A percentile compares a stretch with the other conserved stretches of the same genome.
Evolutionary conservation across 2,329 filamentous ascomycete species (phyloP).

Genomic region (Hypoxylon sp.): DNA sequence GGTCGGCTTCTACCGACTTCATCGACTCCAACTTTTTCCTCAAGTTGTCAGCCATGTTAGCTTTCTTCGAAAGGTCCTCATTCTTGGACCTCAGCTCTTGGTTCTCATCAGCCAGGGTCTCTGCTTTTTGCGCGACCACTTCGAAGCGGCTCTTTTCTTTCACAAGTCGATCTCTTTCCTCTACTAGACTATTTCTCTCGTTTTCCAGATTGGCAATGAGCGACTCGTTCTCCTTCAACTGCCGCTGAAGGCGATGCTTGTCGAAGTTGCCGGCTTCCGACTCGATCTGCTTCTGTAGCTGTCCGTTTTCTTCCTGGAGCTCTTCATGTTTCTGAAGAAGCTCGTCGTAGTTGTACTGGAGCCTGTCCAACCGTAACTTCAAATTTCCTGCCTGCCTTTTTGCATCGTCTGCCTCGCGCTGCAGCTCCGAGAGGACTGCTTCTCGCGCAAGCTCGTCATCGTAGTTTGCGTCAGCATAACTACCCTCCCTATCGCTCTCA

Average conservation of each 20-base stretch:
- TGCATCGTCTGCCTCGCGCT: conserved; percentile 63
- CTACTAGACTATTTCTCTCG: conserved; percentile 67
- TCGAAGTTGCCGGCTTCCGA: conserved; percentile 63
- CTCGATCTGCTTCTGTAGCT: conserved; percentile 66
- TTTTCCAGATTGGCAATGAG: conserved; percentile 78
- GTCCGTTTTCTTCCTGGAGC: conserved; percentile 71
- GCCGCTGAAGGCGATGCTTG: conserved; percentile 65
- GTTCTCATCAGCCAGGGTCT: conserved; percentile 68
- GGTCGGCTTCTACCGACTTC: conserved; percentile 66
- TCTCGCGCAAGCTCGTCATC: conserved; percentile 69
- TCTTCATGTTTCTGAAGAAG: conserved; percentile 64
- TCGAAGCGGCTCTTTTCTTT: conserved; percentile 53
- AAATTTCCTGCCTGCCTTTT: conserved; percentile 70
- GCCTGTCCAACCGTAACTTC: conserved; percentile 68
- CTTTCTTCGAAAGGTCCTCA: conserved; percentile 69
- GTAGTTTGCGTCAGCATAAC: conserved; percentile 49
- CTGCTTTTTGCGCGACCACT: conserved; percentile 63
- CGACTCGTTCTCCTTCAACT: conserved; percentile 74
- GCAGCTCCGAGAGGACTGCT: conserved; percentile 64
- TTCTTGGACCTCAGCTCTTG: conserved; percentile 69
- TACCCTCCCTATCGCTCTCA: conserved; percentile 41
- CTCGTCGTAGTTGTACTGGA: conserved; percentile 72
- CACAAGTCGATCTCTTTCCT: conserved; percentile 57
- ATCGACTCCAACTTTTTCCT: conserved; percentile 72
- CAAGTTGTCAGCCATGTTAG: conserved; percentile 71